Evolutionary conservation across 371 early-diverging fungal genomes (phyloP), one percentile per base, ranked within the genome.

Genomic region (Actinomortierella ambigua): DNA sequence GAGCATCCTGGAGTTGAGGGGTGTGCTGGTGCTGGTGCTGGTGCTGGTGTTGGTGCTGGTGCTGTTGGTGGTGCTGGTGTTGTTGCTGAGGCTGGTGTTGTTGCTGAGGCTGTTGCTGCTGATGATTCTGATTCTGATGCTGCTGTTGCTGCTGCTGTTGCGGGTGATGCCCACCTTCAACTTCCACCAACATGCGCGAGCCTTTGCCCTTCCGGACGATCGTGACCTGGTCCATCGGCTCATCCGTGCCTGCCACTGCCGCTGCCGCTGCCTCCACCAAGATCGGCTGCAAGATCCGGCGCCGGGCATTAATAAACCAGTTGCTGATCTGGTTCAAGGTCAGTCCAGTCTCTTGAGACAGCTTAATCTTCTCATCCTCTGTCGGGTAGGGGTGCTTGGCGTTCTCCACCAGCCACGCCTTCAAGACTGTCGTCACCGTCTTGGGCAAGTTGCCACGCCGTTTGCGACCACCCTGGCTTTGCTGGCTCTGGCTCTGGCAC

Each of bases 221-320:
- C 60, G 66, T 43, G 28, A 71, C 73, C 22, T 71, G 65, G 26
- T 71, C 73, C 49, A 70, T 55, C 1, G 73, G 73, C 11, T 66
- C 66, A 63, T 71, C 71, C 20, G 71, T 65, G 11, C 66, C 66
- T 3, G 71, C 71, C n/a, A 62, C 71, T n/a, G 71, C 71, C 0
- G 65, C 71, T 1, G 71, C 71, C 0, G 71, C 71, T 2, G 62
- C 71, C 29, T 70, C 65, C 39, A 62, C 65, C 34, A 70, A 41
- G 17, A 70, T 70, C 14, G 71, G 82, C 46, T 82, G 80, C 57
- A 84, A 47, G 22, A 84, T 84, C 53, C 93, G 84, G 64, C 94
- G 75, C 28, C 94, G 69, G 0, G 93, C 93, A 77, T 94, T 94
- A 55, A 94, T 92, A 66, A 95, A 95, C 95, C 95, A 95, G 67